Evolutionary conservation across 768 basidiomycete genomes (phyloP), one percentile per base, ranked within the genome.

Genomic region (Sporobolomyces phaffii): DNA sequence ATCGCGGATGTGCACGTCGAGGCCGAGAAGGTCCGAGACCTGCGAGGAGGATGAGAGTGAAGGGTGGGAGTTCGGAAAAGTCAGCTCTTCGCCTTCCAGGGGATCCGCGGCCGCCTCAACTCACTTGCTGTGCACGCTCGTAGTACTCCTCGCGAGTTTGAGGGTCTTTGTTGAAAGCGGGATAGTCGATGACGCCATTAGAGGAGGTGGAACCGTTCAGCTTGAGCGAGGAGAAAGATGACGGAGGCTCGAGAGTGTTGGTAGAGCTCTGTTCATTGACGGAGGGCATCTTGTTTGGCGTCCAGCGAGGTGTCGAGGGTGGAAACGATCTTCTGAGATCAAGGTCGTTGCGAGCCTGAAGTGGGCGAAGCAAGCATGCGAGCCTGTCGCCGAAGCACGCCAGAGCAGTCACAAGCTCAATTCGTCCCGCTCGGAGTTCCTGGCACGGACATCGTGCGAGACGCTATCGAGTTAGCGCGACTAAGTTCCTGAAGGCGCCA

Each of bases 1-100:
- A 28, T 62, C 61, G 8, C 61, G 50, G 28, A 51, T 17, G 14
- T 38, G 17, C 11, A 61, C 60, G 48, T 61, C 60, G 48, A 61
- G 48, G 13, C 36, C 49, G 38, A 62, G 49, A 7, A 62, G 38
- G 11, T 22, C 28, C 28, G 49, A 49, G 28, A 62, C 50, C 15
- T 62, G 36, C 26, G n/a, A n/a, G n/a, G n/a, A n/a, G n/a, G n/a
- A n/a, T n/a, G n/a, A n/a, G n/a, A n/a, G n/a, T n/a, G n/a, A n/a
- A n/a, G n/a, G n/a, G n/a, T n/a, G n/a, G n/a, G n/a, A n/a, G n/a
- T n/a, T n/a, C n/a, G n/a, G n/a, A n/a, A n/a, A n/a, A n/a, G n/a
- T n/a, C n/a, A n/a, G n/a, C n/a, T n/a, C n/a, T n/a, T n/a, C n/a
- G n/a, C n/a, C n/a, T n/a, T n/a, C n/a, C n/a, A n/a, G n/a, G n/a